Evolutionary conservation across 2,329 filamentous ascomycete genomes (phyloP).

Genomic region (Pseudocercospora eumusae): DNA sequence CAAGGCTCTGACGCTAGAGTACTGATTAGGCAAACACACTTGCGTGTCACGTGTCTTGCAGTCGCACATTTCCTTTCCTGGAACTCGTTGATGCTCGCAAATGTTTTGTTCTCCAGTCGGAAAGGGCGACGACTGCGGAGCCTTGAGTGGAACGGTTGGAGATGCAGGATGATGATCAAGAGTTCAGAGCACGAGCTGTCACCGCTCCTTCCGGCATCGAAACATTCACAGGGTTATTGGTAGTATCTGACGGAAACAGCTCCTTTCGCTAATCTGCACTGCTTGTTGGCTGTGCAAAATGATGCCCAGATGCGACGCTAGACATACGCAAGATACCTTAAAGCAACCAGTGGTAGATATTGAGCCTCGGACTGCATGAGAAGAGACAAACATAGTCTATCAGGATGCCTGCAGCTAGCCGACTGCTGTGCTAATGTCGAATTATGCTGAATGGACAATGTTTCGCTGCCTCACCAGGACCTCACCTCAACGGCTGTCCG

Average conservation of each 20-base stretch:
- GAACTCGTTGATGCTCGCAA: background rate
- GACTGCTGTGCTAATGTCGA: constrained; percentile 4
- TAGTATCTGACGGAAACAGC: constrained; percentile 6
- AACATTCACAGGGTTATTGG: constrained; percentile 4
- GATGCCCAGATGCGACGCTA: background rate
- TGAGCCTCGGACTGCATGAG: background rate
- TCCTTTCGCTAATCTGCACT: constrained; percentile 2
- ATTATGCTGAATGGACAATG: constrained; percentile 1
- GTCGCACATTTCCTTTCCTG: background rate
- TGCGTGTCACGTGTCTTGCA: background rate
- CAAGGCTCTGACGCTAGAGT: background rate
- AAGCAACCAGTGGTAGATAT: background rate
- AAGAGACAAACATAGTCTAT: background rate
- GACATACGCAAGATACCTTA: background rate
- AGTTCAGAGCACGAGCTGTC: constrained; percentile 7
- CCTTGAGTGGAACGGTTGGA: background rate
- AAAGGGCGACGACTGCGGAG: background rate
- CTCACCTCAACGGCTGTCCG: background rate
- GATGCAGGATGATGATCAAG: constrained; percentile 1
- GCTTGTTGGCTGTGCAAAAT: constrained; percentile 3
- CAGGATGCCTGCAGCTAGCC: constrained; percentile 6
- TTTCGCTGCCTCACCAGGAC: background rate
- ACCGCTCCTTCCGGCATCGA: constrained; percentile 5
- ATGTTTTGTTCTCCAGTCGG: background rate
- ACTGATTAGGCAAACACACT: constrained; percentile 10